These are phyloP conservation scores for Inonotus hispidus DNA, from an alignment of 1,284 basidiomycete species.

Conservation along the genomic window DNA sequence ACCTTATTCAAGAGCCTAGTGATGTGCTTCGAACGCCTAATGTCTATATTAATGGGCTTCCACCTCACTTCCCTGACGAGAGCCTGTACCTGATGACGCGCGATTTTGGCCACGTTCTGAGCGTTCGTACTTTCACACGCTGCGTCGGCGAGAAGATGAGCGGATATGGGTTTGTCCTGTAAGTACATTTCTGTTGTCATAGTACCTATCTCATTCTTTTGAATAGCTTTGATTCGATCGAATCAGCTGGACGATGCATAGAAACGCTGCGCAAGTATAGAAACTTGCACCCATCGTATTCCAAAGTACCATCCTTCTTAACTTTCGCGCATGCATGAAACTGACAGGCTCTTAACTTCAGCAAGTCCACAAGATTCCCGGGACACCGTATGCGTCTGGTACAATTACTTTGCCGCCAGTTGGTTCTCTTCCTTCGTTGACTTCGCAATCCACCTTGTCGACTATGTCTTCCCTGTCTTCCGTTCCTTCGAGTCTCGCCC, in stretches of 20 bases:
- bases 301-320: constrained; percentile 23
- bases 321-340: neutral
- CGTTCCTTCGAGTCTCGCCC: constrained; percentile 7
- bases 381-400: constrained; percentile 20
- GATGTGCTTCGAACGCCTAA: constrained; percentile 29
- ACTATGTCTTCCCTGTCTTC: constrained; percentile 12
- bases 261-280: constrained; percentile 27
- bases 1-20: neutral
- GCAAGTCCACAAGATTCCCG: constrained; percentile 27
- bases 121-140: constrained; percentile 29
- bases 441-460: constrained; percentile 12
- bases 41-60: constrained; percentile 47
- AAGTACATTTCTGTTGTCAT: constrained; percentile 7
- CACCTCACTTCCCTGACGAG: constrained; percentile 42
- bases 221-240: constrained; percentile 27
- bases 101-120: constrained; percentile 27
- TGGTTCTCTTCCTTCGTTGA: constrained; percentile 8
- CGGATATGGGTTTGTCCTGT: constrained; percentile 31
- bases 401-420: constrained; percentile 15
- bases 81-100: constrained; percentile 32
- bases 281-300: constrained; percentile 30
- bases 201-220: neutral
- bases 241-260: constrained; percentile 28
- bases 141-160: constrained; percentile 27
- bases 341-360: neutral